phyloP scores from a whole-genome alignment of 2,329 filamentous ascomycete genomes.

The Ophioceras dolichostomum region DNA sequence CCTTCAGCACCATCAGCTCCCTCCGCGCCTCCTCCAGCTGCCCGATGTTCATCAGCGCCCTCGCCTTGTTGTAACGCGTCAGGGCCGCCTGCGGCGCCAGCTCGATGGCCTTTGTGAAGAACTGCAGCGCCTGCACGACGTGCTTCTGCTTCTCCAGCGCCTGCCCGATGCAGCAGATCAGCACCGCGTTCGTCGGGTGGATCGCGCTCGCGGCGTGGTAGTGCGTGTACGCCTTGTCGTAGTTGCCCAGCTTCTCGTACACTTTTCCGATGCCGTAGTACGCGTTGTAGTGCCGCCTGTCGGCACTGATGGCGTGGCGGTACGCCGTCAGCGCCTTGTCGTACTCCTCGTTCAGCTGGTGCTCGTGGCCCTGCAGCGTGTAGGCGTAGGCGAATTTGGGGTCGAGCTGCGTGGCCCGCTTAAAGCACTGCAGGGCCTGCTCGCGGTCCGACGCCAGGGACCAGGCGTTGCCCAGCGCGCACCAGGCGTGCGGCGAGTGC shows the following conservation, averaged over 20 bases:
- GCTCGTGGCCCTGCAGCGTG: slow-evolving; percentile 90
- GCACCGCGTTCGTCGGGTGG: slow-evolving; percentile 85
- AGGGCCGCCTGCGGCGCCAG: slow-evolving; percentile 71
- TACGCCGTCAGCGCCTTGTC: slow-evolving; percentile 88
- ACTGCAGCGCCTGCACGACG: slow-evolving; percentile 61
- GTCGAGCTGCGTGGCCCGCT: slow-evolving; percentile 81
- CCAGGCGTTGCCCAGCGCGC: slow-evolving; percentile 87
- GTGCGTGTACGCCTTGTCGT: slow-evolving; percentile 82
- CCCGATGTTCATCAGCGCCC: slow-evolving; percentile 66
- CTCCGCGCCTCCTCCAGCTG: slow-evolving; percentile 60
- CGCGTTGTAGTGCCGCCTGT: slow-evolving; percentile 91
- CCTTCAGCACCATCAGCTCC: slow-evolving; percentile 80
- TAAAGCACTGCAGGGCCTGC: slow-evolving; percentile 88
- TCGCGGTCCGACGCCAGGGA: slow-evolving; percentile 88
- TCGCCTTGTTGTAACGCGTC: slow-evolving; percentile 86
- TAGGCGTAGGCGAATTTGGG: slow-evolving; percentile 90
- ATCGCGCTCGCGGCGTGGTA: slow-evolving; percentile 80
- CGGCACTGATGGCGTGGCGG: slow-evolving; percentile 71
- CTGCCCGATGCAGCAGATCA: slow-evolving; percentile 85
- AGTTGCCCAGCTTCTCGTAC: slow-evolving; percentile 82
- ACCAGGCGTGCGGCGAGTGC: slow-evolving; percentile 91
- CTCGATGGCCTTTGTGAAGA: slow-evolving; percentile 72
- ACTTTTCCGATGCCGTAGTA: slow-evolving; percentile 84
- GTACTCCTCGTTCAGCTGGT: slow-evolving; percentile 92
- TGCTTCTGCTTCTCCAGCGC: slow-evolving; percentile 85